Percentiles rank a stretch among this genome's conserved stretches.
These are phyloP conservation scores for Neurospora cerealis DNA, from an alignment of 495 filamentous ascomycete genomes.

Conservation along the genomic window DNA sequence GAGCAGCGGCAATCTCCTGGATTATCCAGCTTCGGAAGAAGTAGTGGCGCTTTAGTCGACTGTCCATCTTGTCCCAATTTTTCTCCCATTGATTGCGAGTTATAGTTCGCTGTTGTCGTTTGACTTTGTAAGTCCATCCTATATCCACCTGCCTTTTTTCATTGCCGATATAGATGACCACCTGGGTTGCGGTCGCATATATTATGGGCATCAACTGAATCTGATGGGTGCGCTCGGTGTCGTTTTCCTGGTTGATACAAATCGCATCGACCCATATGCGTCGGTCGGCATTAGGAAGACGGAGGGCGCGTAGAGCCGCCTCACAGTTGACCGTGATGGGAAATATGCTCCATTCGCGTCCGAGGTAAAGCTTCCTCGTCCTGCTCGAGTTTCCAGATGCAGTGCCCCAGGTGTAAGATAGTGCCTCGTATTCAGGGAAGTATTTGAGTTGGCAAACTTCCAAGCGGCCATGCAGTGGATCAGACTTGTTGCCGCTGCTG, in stretches of 20 bases:
- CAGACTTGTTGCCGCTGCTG: slow-evolving; percentile 7
- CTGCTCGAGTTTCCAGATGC: slow-evolving; percentile 6
- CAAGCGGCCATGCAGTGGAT: slow-evolving; percentile 9
- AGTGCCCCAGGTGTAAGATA: slow-evolving; percentile 14
- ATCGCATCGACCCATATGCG: slow-evolving; percentile 23
- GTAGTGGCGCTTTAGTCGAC: slow-evolving; percentile 8
- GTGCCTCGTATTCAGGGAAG: slow-evolving; percentile 15
- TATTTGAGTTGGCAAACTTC: slow-evolving; percentile 8
- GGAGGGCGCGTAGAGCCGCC: slow-evolving; percentile 8
- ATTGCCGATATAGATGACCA: slow-evolving; percentile 20
- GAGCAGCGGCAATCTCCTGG: slow-evolving; percentile 15
- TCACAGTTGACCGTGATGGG: slow-evolving; percentile 14
- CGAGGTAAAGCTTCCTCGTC: slow-evolving; percentile 10
- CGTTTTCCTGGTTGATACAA: slow-evolving; percentile 23
- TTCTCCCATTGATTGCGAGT: slow-evolving; percentile 1
- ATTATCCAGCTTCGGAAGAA: slow-evolving; percentile 19
- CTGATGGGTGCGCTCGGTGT: slow-evolving; percentile 14
- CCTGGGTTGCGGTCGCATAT: slow-evolving; percentile 16
- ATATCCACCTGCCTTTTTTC: background rate
- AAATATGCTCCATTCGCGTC: slow-evolving; percentile 10
- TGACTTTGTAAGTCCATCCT: background rate
- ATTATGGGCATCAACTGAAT: slow-evolving; percentile 23
- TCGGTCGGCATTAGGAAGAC: slow-evolving; percentile 7
- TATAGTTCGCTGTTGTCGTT: background rate
- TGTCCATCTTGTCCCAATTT: slow-evolving; percentile 8